Evolutionary conservation across 164 flowering plant genomes (phyloP), one percentile per base, ranked within the genome.

Genomic region (Magnolia officinalis): DNA sequence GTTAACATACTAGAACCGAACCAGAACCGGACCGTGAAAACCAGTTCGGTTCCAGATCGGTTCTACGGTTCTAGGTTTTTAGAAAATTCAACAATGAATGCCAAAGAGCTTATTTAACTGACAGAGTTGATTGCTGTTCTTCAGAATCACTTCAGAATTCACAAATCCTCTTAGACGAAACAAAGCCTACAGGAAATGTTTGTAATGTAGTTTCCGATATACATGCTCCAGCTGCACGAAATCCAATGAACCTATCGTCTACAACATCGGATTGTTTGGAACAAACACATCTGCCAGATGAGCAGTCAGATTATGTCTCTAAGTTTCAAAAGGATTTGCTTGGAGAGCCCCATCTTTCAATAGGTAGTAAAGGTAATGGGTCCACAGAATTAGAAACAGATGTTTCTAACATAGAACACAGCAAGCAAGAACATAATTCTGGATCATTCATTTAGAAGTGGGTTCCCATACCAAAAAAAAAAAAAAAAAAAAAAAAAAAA

Each of bases 381-480:
- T 70, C 72, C 73, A 20, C 76, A 69, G 79, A 70, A 75, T 68
- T 16, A 59, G 84, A 79, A 19, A 80, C 76, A 63, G 87, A 78
- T 70, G 58, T 20, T 79, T 55, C 81, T 74, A 31, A 45, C 75
- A 67, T 72, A 6, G 84, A 84, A 50, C 29, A 6, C 70, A 72
- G 80, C 67, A 82, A 75, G 74, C 87, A 83, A 72, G 86, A 79
- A 75, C 71, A 67, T 63, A 68, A 45, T 79, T 82, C 83, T 80
- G 81, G 84, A 67, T 79, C 84, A 19, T 8, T 72, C 59, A 16
- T 72, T 68, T 83, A 83, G 82, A 90, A 83, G 82, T 83, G 88
- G 90, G 76, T 87, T 23, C 88, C 91, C 73, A 80, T 85, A 77
- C 84, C n/a, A n/a, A n/a, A n/a, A n/a, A n/a, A n/a, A n/a, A n/a